Conservation (phyloP, 2,329 filamentous ascomycete genomes). For the Shiraia sp. region DNA sequence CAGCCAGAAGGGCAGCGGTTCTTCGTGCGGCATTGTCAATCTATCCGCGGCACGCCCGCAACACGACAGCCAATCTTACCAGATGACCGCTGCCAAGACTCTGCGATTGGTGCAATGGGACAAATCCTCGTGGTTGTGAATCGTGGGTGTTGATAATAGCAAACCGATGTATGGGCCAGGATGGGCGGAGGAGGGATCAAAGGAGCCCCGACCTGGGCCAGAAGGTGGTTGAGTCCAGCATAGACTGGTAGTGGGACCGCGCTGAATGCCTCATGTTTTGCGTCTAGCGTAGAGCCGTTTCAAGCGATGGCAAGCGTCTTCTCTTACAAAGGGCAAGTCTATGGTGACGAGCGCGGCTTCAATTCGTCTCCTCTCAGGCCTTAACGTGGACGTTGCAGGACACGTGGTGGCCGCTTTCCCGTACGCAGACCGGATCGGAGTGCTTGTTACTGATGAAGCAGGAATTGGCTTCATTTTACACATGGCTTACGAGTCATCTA, state of each 20-base stretch:
- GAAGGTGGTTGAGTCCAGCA: constrained; percentile 6
- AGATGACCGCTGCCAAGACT: neutral
- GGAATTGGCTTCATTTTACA: constrained; percentile 3
- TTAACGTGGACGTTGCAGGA: too few species aligned
- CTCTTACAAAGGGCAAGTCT: neutral
- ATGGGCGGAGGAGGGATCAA: constrained; percentile 2
- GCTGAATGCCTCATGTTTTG: constrained; percentile 15
- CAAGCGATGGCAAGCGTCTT: constrained; percentile 8
- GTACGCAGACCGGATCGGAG: too few species aligned
- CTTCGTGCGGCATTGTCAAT: constrained; percentile 28
- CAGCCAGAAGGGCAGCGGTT: constrained; percentile 73
- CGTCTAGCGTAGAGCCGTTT: constrained; percentile 15
- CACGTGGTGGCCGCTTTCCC: too few species aligned
- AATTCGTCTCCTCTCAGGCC: too few species aligned
- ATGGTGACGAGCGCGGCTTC: too few species aligned
- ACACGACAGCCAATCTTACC: too few species aligned
- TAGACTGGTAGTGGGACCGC: constrained; percentile 9
- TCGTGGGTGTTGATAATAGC: neutral
- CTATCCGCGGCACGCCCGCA: neutral
- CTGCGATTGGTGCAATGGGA: neutral
- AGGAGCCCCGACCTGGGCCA: constrained; percentile 8
- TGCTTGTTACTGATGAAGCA: too few species aligned
- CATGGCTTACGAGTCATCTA: neutral
- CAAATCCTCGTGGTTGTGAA: neutral
- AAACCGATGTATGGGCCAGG: neutral